Base-by-base conservation (phyloP, 495 filamentous ascomycete genomes). In the Aspergillus indologenus region DNA sequence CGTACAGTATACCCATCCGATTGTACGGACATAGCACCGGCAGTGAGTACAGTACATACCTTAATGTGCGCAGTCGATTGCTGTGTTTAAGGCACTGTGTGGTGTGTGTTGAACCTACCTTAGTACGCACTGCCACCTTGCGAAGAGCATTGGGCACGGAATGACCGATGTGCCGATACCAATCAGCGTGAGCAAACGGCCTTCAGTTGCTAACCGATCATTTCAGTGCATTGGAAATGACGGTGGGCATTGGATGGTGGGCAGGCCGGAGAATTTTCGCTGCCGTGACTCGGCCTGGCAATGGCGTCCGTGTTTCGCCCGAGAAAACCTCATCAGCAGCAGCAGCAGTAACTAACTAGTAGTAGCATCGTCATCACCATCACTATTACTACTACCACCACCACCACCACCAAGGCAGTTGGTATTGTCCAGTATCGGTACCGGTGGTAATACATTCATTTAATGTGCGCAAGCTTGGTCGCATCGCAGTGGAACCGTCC, bases 231-330 rank as follows among this genome's bases (percentile, higher is more conserved):
- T n/a, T n/a, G n/a, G n/a, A 40, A 40, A 40, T 40, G 34, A 40
- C 26, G 26, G 26, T 29, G 26, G 9, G 26, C 26, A 29, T 29
- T 29, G 21, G 47, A 20, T n/a, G n/a, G 45, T 15, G 23, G 34
- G 12, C 34, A 40, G 34, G 5, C 9, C 48, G 48, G 48, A 51
- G 48, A 51, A 18, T 51, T 51, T 51, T 51, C 48, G 48, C 45
- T 48, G 45, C 45, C 45, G 45, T n/a, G 9, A 12, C 18, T 23
- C 19, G 23, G 18, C 23, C 48, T 15, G 48, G 24, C 48, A 24
- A 29, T 29, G 24, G 24, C 29, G 23, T 51, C 48, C 48, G 24
- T 51, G 48, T 51, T 51, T 51, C 48, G 48, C 29, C 48, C 48
- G 48, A 51, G 34, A 40, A 40, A 15, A 11, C n/a, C n/a, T n/a